Evolutionary conservation across 345 rosid species (phyloP).

Genomic region (Hibiscus mutabilis): DNA sequence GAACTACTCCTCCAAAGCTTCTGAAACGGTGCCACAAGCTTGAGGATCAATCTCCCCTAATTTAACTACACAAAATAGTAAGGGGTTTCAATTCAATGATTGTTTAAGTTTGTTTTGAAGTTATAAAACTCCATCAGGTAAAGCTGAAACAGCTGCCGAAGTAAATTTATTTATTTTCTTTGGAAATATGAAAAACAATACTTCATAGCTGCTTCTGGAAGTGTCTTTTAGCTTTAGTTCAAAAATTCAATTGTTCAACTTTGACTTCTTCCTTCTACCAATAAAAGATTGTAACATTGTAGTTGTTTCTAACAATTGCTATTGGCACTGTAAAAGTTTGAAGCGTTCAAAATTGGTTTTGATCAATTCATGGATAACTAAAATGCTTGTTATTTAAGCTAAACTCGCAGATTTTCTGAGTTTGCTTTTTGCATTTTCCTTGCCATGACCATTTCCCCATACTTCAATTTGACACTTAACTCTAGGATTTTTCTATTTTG

Average conservation of each 20-base stretch:
- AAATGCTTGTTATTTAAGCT: background rate
- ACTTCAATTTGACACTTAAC: background rate
- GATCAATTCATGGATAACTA: background rate
- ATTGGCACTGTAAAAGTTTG: background rate
- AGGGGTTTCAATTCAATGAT: too few relatives aligned
- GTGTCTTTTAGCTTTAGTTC: background rate
- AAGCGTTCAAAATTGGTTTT: background rate
- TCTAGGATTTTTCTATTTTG: background rate
- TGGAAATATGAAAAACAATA: background rate
- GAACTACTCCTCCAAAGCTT: too few relatives aligned
- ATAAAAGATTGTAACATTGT: background rate
- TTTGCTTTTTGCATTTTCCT: background rate
- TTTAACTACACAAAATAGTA: too few relatives aligned
- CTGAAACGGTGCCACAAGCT: too few relatives aligned
- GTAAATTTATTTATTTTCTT: background rate
- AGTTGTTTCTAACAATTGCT: background rate
- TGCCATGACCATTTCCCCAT: background rate
- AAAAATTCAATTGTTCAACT: background rate
- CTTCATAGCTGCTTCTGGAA: background rate
- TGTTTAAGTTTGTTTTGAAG: too few relatives aligned
- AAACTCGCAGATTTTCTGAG: background rate
- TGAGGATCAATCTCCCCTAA: too few relatives aligned
- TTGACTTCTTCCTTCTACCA: background rate
- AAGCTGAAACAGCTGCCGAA: background rate
- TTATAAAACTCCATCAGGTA: background rate